Conservation (phyloP, 139 green algal genomes). For the Chlorella sorokiniana region DNA sequence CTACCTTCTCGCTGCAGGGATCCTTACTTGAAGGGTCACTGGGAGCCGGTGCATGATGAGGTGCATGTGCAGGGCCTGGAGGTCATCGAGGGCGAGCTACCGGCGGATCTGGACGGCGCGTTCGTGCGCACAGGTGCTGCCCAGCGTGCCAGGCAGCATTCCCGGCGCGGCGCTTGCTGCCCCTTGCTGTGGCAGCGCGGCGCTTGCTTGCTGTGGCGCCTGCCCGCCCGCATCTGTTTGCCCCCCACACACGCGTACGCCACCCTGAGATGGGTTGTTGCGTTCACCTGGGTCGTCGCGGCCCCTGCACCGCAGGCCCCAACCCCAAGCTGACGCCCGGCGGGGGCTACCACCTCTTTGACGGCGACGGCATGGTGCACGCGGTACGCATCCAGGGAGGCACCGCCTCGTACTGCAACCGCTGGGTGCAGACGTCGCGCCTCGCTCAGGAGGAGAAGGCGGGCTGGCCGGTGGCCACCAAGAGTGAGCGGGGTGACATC, state of each 20-base stretch:
- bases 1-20: not conserved
- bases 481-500: conserved; percentile 41
- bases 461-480: conserved; percentile 43
- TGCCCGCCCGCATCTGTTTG: conserved; percentile 34
- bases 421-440: conserved; percentile 63
- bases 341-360: conserved; percentile 21
- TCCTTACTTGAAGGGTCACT: conserved; percentile 4
- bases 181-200: not conserved
- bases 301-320: not conserved
- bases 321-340: not conserved
- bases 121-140: conserved; percentile 23
- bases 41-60: not conserved
- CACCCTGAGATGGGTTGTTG: no score
- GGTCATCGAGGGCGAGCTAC: conserved; percentile 39
- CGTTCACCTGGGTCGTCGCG: no score
- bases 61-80: conserved; percentile 26
- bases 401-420: conserved; percentile 70
- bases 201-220: conserved; percentile 38
- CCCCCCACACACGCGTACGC: no score
- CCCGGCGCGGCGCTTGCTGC: not conserved
- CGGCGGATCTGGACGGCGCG: conserved; percentile 14
- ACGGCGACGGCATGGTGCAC: conserved; percentile 83
- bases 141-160: no score
- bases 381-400: conserved; percentile 62
- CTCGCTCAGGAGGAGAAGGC: conserved; percentile 47